Evolutionary conservation across 2,329 filamentous ascomycete genomes (phyloP).

Genomic region (Ophiostoma quercus): DNA sequence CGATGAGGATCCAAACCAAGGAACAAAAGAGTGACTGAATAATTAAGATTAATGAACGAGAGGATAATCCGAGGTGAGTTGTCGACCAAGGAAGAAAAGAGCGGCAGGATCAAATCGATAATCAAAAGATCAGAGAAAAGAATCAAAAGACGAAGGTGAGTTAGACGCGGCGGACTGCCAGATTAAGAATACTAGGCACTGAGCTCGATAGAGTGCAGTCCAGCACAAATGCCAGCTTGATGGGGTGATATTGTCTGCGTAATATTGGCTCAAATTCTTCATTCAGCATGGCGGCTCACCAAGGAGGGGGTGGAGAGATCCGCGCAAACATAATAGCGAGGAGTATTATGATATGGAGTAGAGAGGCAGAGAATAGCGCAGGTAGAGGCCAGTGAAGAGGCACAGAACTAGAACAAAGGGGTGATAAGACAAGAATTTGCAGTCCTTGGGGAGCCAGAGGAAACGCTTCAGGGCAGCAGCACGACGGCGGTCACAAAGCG

Average conservation of each 20-base stretch:
- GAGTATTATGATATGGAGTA: neutral
- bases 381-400: neutral
- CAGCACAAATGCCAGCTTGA: slow-evolving; percentile 5
- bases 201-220: neutral
- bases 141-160: neutral
- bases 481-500: neutral
- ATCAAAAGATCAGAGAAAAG: neutral
- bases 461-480: neutral
- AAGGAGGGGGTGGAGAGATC: neutral
- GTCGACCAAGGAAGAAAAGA: neutral
- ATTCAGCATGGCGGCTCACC: slow-evolving; percentile 22
- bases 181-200: neutral
- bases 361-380: neutral
- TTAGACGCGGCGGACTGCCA: neutral
- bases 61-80: neutral
- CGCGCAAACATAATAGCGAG: neutral
- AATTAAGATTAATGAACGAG: neutral
- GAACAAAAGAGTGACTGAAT: neutral
- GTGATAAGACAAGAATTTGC: slow-evolving; percentile 1
- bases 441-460: neutral
- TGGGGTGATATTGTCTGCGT: slow-evolving; percentile 19
- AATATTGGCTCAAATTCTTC: slow-evolving; percentile 21
- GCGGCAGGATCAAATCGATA: neutral
- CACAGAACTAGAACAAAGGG: neutral
- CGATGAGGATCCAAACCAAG: neutral